These are phyloP conservation scores for Delitschia confertaspora DNA, from an alignment of 495 filamentous ascomycete genomes.

Conservation along the genomic window DNA sequence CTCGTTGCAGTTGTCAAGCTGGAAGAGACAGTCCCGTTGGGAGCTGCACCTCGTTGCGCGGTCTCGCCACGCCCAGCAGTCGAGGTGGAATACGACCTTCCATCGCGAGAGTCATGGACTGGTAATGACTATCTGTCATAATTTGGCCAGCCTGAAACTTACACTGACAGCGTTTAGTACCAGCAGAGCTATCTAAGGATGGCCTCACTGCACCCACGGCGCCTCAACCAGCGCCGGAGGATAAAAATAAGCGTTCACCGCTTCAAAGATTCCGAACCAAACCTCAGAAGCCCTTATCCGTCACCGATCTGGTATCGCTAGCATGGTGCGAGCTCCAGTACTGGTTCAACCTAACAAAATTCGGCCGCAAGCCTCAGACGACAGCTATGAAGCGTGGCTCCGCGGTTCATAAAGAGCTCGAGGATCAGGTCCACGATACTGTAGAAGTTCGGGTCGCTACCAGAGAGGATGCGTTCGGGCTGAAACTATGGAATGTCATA, in stretches of 20 bases:
- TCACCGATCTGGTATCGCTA: conserved; percentile 78
- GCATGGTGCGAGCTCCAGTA: conserved; percentile 97
- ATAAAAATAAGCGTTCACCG: conserved; percentile 44
- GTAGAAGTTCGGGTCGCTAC: conserved; percentile 63
- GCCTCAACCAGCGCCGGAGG: conserved; percentile 8
- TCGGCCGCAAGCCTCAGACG: conserved; percentile 66
- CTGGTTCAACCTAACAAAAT: conserved; percentile 68
- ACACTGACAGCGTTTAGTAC: conserved; percentile 33
- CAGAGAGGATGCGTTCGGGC: conserved; percentile 72
- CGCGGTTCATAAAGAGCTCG: conserved; percentile 68
- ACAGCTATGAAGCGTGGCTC: conserved; percentile 75
- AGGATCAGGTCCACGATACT: conserved; percentile 71
- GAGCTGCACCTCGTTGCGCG: too few relatives aligned
- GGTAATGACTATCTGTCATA: conserved; percentile 4
- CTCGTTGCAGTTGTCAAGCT: too few relatives aligned
- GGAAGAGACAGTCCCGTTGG: too few relatives aligned
- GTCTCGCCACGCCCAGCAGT: too few relatives aligned
- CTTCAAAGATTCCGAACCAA: conserved; percentile 69
- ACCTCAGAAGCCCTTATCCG: conserved; percentile 73
- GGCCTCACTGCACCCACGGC: background rate
- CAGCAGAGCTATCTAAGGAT: conserved; percentile 1
- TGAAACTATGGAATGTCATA: conserved; percentile 86
- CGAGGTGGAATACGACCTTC: conserved; percentile 23
- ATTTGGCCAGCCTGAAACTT: too few relatives aligned
- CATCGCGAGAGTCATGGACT: conserved; percentile 13